phyloP scores from a whole-genome alignment of 2,329 filamentous ascomycete species.

The Aspergillus sp. region DNA sequence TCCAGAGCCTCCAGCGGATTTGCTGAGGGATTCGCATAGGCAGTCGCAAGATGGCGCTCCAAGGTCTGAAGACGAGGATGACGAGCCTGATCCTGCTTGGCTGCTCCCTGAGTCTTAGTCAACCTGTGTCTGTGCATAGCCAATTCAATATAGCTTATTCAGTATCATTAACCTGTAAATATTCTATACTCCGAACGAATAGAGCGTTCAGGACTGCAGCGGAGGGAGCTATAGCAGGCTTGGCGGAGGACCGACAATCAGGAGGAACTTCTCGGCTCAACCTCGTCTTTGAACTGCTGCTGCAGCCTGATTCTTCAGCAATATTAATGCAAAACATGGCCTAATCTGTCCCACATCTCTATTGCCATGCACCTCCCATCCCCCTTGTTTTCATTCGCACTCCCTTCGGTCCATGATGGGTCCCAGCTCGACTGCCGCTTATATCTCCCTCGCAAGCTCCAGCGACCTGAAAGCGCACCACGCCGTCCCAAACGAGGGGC shows the following conservation, averaged over 20 bases:
- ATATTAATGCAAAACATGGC: background rate
- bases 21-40: constrained; percentile 21
- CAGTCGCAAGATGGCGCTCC: constrained; percentile 11
- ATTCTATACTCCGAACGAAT: too few relatives aligned
- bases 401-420: constrained; percentile 77
- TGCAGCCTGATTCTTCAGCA: too few relatives aligned
- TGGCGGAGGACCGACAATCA: too few relatives aligned
- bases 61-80: constrained; percentile 31
- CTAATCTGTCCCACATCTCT: background rate
- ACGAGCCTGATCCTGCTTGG: constrained; percentile 37
- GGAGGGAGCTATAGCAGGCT: too few relatives aligned
- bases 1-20: constrained; percentile 28
- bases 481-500: constrained; percentile 41
- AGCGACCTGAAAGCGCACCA: constrained; percentile 13
- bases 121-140: too few relatives aligned
- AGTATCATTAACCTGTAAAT: too few relatives aligned
- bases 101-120: constrained; percentile 24
- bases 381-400: constrained; percentile 52
- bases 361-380: constrained; percentile 25
- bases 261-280: too few relatives aligned
- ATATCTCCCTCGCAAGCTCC: constrained; percentile 53
- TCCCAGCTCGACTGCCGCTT: constrained; percentile 69
- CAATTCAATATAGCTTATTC: too few relatives aligned
- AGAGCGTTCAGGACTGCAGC: too few relatives aligned
- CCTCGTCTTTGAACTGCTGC: too few relatives aligned